Percentiles rank a stretch among this genome's conserved stretches.
These are phyloP conservation scores for Phytophthora sp. DNA, from an alignment of 352 stramenopile species.

Conservation along the genomic window DNA sequence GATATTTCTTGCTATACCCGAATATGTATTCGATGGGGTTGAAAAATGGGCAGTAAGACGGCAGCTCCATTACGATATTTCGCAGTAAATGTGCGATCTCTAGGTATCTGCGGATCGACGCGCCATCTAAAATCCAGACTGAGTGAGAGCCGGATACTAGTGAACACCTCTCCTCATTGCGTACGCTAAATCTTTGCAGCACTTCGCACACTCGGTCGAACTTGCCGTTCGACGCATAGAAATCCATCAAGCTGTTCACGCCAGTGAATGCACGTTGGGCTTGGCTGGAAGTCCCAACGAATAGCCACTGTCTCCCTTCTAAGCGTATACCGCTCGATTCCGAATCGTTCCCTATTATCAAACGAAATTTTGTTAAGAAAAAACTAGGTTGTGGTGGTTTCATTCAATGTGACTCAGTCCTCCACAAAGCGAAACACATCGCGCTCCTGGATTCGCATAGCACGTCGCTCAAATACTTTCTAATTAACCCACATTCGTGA, in stretches of 20 bases:
- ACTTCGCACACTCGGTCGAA: conserved; percentile 37
- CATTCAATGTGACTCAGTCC: conserved; percentile 4
- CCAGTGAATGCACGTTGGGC: conserved; percentile 26
- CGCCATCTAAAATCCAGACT: conserved; percentile 41
- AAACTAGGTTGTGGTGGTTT: background rate
- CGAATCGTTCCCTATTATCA: conserved; percentile 39
- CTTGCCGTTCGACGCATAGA: conserved; percentile 29
- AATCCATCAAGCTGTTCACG: conserved; percentile 27
- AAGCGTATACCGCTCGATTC: conserved; percentile 30
- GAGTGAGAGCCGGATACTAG: conserved; percentile 30
- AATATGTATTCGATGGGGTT: conserved; percentile 7
- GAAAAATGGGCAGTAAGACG: background rate
- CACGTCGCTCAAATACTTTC: conserved; percentile 4
- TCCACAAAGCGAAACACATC: conserved; percentile 2
- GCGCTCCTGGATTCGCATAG: background rate
- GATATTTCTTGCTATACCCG: background rate
- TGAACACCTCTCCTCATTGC: background rate
- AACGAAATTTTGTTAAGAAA: conserved; percentile 20
- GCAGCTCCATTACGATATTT: conserved; percentile 19
- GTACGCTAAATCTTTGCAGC: conserved; percentile 16
- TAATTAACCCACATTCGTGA: conserved; percentile 8
- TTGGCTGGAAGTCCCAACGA: conserved; percentile 34
- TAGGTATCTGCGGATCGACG: conserved; percentile 29
- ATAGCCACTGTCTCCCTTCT: conserved; percentile 27
- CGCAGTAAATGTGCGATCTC: conserved; percentile 39